Evolutionary conservation across 139 green algal genomes (phyloP).

Genomic region (Chlamydomonas asymmetrica): DNA sequence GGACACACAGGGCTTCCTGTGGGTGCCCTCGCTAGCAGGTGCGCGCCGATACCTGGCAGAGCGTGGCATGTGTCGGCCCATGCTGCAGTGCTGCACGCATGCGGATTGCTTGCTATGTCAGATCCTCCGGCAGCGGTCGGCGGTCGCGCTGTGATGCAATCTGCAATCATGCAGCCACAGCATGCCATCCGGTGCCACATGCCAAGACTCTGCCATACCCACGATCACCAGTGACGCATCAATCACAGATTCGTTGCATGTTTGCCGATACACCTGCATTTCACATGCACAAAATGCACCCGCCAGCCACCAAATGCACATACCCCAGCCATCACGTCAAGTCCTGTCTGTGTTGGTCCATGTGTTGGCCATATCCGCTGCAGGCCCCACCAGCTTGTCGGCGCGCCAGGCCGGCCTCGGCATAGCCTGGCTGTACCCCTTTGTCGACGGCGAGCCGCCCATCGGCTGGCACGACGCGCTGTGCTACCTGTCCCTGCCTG

Average conservation of each 20-base stretch:
- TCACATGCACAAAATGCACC: too few species aligned
- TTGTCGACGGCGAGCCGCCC: conserved; percentile 86
- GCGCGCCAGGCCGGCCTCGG: conserved; percentile 45
- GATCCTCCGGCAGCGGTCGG: too few species aligned
- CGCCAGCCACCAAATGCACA: too few species aligned
- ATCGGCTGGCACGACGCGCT: conserved; percentile 87
- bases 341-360: conserved; percentile 22
- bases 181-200: too few species aligned
- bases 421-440: conserved; percentile 80
- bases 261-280: too few species aligned
- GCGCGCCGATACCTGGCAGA: conserved; percentile 15
- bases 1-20: conserved; percentile 83
- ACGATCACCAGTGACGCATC: too few species aligned
- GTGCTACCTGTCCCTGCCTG: conserved; percentile 91
- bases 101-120: too few species aligned
- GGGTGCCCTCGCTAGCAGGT: conserved; percentile 81
- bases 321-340: too few species aligned
- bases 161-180: too few species aligned
- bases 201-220: too few species aligned
- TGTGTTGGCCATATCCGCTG: conserved; percentile 76
- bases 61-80: neutral
- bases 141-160: too few species aligned
- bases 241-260: too few species aligned
- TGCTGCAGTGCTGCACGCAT: neutral
- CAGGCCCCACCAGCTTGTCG: conserved; percentile 60